Base-by-base conservation (phyloP, 495 filamentous ascomycete species). In the Penicillium mononematosum region DNA sequence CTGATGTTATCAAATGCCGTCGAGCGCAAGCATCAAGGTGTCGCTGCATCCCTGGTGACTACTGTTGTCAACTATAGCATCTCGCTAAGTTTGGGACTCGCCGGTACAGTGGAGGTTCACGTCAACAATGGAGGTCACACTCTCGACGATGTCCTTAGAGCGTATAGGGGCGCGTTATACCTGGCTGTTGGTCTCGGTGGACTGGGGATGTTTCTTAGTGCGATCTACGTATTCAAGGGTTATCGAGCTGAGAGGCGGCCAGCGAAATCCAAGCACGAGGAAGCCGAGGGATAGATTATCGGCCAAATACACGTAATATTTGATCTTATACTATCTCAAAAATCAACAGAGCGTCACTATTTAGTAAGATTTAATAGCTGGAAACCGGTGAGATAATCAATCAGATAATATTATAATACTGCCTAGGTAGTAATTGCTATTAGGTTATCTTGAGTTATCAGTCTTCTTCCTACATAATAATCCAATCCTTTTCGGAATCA, bases 61-160 rank as follows among this genome's bases (percentile, higher is more conserved):
- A 88, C 84, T 0, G 67, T 85, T 7, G 79, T 87, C 52, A 86
- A 88, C 55, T 89, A 88, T 58, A 74, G 69, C 52, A 84, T 88
- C 50, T 81, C 78, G 2, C 56, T 88, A 11, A 83, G 83, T 0
- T 63, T 89, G 20, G 86, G 86, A 0, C 67, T 89, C 53, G 85
- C 82, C 0, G 85, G 83, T 5, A 88, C 83, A 0, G 73, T 87
- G 9, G 80, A 89, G 63, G 63, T 63, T 5, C 66, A 81, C 22
- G 75, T 84, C 27, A 80, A 78, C 54, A 58, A 69, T 51, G 74
- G 74, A 1, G 78, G 77, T 3, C 60, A 45, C 17, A 70, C 54
- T 2, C 55, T 47, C 2, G 42, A n/a, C 1, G 57, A 72, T 44
- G n/a, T 67, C 4, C 14, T 76, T 34, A 60, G 57, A 50, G 70